A percentile compares a stretch with the other conserved stretches of the same genome.
Conservation (phyloP, 1,284 basidiomycete genomes). For the Marasmius oreades region DNA sequence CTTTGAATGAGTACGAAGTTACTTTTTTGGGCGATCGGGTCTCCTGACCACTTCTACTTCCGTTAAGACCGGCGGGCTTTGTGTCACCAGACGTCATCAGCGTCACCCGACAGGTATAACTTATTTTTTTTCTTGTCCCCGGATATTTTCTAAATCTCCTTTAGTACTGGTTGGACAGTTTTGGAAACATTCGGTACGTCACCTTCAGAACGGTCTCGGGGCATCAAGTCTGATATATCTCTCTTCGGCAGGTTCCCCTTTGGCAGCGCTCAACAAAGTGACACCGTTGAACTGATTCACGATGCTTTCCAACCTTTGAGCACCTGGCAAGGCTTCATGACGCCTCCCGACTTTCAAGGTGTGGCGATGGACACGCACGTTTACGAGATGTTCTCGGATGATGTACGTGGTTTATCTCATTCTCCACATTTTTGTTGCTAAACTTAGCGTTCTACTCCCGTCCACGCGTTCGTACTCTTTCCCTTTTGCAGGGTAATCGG, state of each 20-base stretch:
- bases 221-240: background rate
- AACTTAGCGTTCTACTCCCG: background rate
- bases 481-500: constrained; percentile 39
- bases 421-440: background rate
- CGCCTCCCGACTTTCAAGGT: constrained; percentile 49
- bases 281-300: constrained; percentile 69
- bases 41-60: constrained; percentile 5
- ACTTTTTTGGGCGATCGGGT: background rate
- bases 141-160: background rate
- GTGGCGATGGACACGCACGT: constrained; percentile 85
- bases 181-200: constrained; percentile 67
- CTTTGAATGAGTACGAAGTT: constrained; percentile 68
- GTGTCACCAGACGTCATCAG: constrained; percentile 50
- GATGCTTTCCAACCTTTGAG: constrained; percentile 83
- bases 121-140: background rate
- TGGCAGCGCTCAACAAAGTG: constrained; percentile 53
- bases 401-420: constrained; percentile 39
- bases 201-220: background rate
- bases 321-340: constrained; percentile 73
- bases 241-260: constrained; percentile 40
- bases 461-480: background rate
- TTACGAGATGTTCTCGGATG: constrained; percentile 76
- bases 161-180: constrained; percentile 71
- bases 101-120: constrained; percentile 49
- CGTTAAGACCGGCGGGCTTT: constrained; percentile 74